Percentiles rank a stretch among this genome's conserved stretches.
Conservation (phyloP, 2,329 filamentous ascomycete genomes). For the Trichophyton schoenleinii region DNA sequence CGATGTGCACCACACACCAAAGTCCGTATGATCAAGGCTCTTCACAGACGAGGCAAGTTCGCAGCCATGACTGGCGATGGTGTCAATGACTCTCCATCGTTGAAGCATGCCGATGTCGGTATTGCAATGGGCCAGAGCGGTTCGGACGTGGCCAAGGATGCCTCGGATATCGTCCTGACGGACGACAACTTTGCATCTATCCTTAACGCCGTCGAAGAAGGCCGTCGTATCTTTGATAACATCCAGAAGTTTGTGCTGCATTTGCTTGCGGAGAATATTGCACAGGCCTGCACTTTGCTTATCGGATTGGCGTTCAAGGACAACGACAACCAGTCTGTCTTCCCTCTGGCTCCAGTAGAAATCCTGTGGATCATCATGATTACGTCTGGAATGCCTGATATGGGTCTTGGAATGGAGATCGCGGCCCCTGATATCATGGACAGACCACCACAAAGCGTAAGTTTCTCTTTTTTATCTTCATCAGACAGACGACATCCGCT, state of each 20-base stretch:
- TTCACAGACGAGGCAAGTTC: conserved; percentile 49
- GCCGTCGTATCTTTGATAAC: conserved; percentile 76
- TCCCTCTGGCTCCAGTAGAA: conserved; percentile 72
- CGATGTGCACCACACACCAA: conserved; percentile 52
- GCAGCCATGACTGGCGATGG: conserved; percentile 86
- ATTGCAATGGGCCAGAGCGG: conserved; percentile 77
- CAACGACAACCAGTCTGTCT: conserved; percentile 57
- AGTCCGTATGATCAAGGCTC: conserved; percentile 68
- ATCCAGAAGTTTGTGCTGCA: conserved; percentile 81
- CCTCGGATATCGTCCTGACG: conserved; percentile 35
- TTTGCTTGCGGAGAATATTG: conserved; percentile 67
- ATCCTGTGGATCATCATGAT: conserved; percentile 95
- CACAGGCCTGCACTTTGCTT: conserved; percentile 68
- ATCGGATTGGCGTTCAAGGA: conserved; percentile 77
- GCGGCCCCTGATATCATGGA: conserved; percentile 66
- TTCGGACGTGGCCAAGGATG: conserved; percentile 73
- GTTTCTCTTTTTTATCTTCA: conserved; percentile 3
- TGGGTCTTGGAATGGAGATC: conserved; percentile 70
- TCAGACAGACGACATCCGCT: not conserved
- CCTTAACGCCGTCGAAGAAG: conserved; percentile 70
- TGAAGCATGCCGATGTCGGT: conserved; percentile 71
- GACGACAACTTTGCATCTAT: conserved; percentile 58
- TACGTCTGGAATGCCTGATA: conserved; percentile 75
- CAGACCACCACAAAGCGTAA: conserved; percentile 57
- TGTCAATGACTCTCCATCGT: conserved; percentile 73